Percentiles rank a stretch among this genome's conserved stretches.
phyloP scores from a whole-genome alignment of 2,329 filamentous ascomycete genomes.

The Ophiostoma novo-ulmi region DNA sequence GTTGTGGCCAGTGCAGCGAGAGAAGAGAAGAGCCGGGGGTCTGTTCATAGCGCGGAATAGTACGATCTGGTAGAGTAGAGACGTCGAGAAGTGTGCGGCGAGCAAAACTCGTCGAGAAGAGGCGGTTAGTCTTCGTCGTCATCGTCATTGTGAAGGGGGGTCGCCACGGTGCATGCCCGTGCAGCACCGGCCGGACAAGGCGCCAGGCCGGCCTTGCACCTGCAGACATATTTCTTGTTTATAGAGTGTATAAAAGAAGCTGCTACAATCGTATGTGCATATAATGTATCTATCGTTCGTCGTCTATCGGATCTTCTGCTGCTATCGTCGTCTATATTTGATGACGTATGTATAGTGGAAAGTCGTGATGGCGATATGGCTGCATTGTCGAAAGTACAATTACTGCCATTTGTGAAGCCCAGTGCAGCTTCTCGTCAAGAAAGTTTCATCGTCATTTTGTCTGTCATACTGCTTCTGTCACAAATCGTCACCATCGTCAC shows the following conservation, averaged over 20 bases:
- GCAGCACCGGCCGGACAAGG: background rate
- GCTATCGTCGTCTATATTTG: constrained; percentile 10
- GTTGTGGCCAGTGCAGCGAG: constrained; percentile 50
- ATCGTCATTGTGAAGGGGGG: background rate
- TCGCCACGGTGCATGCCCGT: too few species aligned
- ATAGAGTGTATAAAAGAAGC: background rate
- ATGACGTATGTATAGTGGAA: background rate
- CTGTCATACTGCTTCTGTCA: background rate
- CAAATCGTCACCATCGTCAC: background rate
- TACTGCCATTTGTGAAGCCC: background rate
- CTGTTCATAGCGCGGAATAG: constrained; percentile 61
- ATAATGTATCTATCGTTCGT: background rate
- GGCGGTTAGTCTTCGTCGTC: constrained; percentile 15
- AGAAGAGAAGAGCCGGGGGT: constrained; percentile 50
- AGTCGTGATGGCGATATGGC: background rate
- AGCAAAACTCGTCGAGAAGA: constrained; percentile 46
- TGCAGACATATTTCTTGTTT: background rate
- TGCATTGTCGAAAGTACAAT: background rate
- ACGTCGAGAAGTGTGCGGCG: constrained; percentile 48
- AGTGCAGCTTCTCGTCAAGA: background rate
- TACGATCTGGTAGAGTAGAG: constrained; percentile 48
- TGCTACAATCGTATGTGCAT: background rate
- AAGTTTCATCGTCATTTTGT: background rate
- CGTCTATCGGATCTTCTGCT: background rate
- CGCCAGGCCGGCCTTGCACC: background rate